Percentiles rank a stretch among this genome's conserved stretches.
These are phyloP conservation scores for Blastocystis sp. DNA, from an alignment of 352 stramenopile species.

Conservation along the genomic window DNA sequence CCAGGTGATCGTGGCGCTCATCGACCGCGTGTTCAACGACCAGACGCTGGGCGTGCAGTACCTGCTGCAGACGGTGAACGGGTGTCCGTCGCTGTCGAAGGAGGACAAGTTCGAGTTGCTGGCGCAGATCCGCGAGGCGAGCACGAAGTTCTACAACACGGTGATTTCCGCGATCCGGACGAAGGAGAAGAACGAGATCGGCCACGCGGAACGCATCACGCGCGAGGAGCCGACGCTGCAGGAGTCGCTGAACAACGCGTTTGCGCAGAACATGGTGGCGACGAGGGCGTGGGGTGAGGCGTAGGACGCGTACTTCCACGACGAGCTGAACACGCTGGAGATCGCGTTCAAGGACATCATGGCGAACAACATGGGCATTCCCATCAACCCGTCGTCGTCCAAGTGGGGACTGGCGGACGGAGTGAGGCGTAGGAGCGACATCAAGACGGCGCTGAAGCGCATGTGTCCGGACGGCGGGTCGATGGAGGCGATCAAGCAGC, in stretches of 20 bases:
- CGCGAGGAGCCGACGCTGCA: conserved; percentile 20
- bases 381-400: background rate
- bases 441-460: conserved; percentile 1
- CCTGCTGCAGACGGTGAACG: conserved; percentile 11
- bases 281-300: too few species aligned
- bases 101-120: conserved; percentile 67
- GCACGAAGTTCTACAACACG: conserved; percentile 3
- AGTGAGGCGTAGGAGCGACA: background rate
- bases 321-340: conserved; percentile 9
- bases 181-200: conserved; percentile 34
- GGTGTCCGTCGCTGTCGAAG: conserved; percentile 8
- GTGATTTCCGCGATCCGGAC: conserved; percentile 3
- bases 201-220: conserved; percentile 42
- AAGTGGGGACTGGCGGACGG: background rate
- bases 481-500: conserved; percentile 10
- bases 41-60: conserved; percentile 64
- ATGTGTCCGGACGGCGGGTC: background rate
- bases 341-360: conserved; percentile 57
- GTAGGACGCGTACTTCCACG: conserved; percentile 38
- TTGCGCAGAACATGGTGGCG: conserved; percentile 1
- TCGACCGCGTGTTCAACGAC: conserved; percentile 62
- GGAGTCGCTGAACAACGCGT: conserved; percentile 33
- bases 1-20: conserved; percentile 49
- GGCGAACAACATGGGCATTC: background rate
- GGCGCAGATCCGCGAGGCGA: conserved; percentile 17